Conservation (phyloP, 208 protist species). For the Angomonas deanei region DNA sequence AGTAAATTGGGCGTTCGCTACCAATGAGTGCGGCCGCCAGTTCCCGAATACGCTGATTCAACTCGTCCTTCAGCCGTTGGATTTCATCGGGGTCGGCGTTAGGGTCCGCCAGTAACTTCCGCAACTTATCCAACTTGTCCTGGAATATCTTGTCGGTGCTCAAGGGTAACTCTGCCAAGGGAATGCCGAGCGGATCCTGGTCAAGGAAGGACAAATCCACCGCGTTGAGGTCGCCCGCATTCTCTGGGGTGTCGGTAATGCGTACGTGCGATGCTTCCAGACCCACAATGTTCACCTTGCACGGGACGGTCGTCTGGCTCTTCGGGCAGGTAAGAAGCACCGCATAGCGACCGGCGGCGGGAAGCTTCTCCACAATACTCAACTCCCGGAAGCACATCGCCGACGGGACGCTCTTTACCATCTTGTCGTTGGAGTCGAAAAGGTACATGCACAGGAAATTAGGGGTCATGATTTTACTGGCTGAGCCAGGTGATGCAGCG, state of each 20-base stretch:
- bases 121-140: constrained; percentile 19
- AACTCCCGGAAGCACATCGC: constrained; percentile 60
- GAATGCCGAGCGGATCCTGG: constrained; percentile 28
- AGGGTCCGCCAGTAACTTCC: constrained; percentile 20
- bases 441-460: constrained; percentile 56
- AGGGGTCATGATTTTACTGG: constrained; percentile 33
- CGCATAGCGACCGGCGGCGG: constrained; percentile 25
- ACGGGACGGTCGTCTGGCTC: constrained; percentile 27
- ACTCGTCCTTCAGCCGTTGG: constrained; percentile 22
- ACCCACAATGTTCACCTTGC: constrained; percentile 46
- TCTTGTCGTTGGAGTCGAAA: constrained; percentile 39
- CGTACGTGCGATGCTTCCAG: constrained; percentile 39
- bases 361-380: constrained; percentile 34
- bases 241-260: constrained; percentile 42
- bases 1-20: constrained; percentile 36
- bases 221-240: constrained; percentile 25
- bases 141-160: constrained; percentile 36
- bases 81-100: constrained; percentile 27
- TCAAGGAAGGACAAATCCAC: constrained; percentile 46
- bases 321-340: constrained; percentile 41
- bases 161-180: constrained; percentile 23
- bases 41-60: constrained; percentile 38
- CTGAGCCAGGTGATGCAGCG: constrained; percentile 9
- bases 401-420: constrained; percentile 26
- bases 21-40: constrained; percentile 35